These are phyloP conservation scores for Tuber melanosporum DNA, from an alignment of 495 filamentous ascomycete species.

Conservation along the genomic window DNA sequence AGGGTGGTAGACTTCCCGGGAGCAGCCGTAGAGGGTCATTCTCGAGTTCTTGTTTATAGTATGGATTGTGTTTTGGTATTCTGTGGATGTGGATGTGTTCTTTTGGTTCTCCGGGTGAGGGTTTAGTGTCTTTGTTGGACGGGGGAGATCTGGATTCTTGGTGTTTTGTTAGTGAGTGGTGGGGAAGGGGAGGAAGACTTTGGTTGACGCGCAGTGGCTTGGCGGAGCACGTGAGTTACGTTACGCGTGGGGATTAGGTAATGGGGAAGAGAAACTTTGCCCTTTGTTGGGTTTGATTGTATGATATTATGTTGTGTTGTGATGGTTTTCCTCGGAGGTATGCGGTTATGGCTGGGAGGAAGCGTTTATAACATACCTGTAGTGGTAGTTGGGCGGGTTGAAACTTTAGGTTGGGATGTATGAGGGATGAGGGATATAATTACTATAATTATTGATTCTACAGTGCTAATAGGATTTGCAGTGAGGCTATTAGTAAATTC, in stretches of 20 bases:
- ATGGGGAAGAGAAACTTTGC: neutral
- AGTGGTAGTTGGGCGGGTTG: neutral
- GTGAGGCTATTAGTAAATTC: neutral
- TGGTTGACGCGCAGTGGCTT: slow-evolving; percentile 2
- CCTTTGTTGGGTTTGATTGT: neutral
- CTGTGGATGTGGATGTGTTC: neutral
- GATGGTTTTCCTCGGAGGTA: neutral
- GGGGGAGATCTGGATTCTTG: neutral
- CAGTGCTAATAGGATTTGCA: neutral
- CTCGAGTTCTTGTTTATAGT: neutral
- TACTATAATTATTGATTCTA: neutral
- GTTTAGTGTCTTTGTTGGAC: neutral
- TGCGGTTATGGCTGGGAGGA: neutral
- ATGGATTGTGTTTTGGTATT: neutral
- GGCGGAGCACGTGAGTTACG: neutral
- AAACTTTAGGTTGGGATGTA: neutral
- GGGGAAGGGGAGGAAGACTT: neutral
- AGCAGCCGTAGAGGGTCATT: slow-evolving; percentile 31
- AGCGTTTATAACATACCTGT: neutral
- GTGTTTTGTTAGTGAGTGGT: neutral
- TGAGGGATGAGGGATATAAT: neutral
- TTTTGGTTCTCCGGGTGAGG: neutral
- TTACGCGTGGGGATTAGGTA: neutral
- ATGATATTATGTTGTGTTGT: neutral
- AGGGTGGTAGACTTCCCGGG: slow-evolving; percentile 41